Conservation (phyloP, 2,329 filamentous ascomycete species). For the Ceratocystis ficicola region DNA sequence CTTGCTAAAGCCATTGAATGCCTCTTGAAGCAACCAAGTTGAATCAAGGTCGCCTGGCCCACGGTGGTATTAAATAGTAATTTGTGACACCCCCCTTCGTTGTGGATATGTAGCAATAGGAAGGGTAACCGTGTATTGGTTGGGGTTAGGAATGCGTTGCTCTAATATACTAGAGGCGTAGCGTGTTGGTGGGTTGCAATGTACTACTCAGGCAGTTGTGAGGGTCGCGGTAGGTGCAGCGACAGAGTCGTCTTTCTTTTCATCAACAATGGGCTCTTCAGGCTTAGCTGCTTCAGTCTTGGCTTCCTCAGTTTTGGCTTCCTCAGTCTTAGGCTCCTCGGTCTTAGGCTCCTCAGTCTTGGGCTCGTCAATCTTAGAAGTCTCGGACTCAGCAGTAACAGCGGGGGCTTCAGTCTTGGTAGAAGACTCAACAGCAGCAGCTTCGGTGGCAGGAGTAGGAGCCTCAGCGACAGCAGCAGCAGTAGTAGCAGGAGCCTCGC, state of each 20-base stretch:
- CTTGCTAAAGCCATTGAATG: not conserved
- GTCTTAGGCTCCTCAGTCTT: slow-evolving; percentile 25
- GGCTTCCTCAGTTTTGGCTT: slow-evolving; percentile 22
- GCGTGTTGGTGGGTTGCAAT: not conserved
- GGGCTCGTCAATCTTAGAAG: slow-evolving; percentile 24
- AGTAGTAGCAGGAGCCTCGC: slow-evolving; percentile 23
- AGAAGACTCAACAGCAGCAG: slow-evolving; percentile 15
- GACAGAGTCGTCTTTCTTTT: slow-evolving; percentile 17
- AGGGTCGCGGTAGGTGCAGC: slow-evolving; percentile 24
- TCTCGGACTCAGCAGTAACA: slow-evolving; percentile 18
- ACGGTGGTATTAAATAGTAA: slow-evolving; percentile 1
- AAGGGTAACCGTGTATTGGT: not conserved
- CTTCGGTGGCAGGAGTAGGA: slow-evolving; percentile 8
- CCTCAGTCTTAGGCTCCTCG: slow-evolving; percentile 25
- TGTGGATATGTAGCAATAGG: not conserved
- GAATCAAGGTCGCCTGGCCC: not conserved
- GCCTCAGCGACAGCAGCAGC: slow-evolving; percentile 18
- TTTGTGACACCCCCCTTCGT: not conserved
- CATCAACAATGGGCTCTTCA: slow-evolving; percentile 19
- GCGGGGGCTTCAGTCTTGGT: slow-evolving; percentile 13
- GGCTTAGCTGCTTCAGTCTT: slow-evolving; percentile 25
- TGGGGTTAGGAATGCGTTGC: not conserved
- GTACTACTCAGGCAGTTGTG: slow-evolving; percentile 22
- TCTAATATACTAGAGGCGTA: not conserved
- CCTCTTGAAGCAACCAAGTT: not conserved